Percentiles rank a stretch among this genome's conserved stretches.
Evolutionary conservation across 2,329 filamentous ascomycete genomes (phyloP).

Genomic region (Scedosporium boydii): DNA sequence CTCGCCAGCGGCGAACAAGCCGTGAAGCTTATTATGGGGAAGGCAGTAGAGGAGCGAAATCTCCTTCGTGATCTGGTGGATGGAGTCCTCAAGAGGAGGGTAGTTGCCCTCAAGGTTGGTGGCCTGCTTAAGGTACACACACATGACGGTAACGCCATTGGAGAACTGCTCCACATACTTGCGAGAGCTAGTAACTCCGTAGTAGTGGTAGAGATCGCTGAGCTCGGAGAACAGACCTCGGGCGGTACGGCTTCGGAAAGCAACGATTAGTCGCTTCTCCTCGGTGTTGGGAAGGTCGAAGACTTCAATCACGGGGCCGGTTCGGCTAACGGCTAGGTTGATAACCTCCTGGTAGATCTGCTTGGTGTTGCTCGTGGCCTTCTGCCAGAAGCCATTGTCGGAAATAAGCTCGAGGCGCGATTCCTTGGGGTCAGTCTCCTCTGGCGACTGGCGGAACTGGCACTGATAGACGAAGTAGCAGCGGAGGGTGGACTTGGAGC

Average conservation of each 20-base stretch:
- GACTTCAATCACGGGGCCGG: constrained; percentile 93
- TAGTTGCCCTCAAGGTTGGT: constrained; percentile 44
- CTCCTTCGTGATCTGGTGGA: constrained; percentile 98
- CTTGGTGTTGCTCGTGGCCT: constrained; percentile 93
- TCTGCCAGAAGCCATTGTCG: constrained; percentile 88
- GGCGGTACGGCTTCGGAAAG: constrained; percentile 88
- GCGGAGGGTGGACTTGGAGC: constrained; percentile 72
- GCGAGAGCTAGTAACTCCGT: constrained; percentile 87
- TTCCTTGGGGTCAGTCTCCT: constrained; percentile 66
- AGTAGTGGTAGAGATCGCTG: constrained; percentile 97
- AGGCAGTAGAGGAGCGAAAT: constrained; percentile 95
- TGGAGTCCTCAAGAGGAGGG: constrained; percentile 85
- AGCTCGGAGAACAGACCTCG: constrained; percentile 90
- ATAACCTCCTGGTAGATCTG: constrained; percentile 94
- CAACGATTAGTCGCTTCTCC: constrained; percentile 90
- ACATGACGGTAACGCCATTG: constrained; percentile 96
- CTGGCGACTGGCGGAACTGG: constrained; percentile 67
- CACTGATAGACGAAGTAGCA: constrained; percentile 99
- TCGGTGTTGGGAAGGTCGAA: constrained; percentile 87
- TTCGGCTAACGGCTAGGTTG: constrained; percentile 70
- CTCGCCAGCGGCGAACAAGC: constrained; percentile 74
- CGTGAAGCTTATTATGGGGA: constrained; percentile 92
- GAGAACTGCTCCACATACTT: constrained; percentile 99
- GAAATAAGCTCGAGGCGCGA: constrained; percentile 85
- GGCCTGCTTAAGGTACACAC: constrained; percentile 78